These are phyloP conservation scores for Parathielavia appendiculata DNA, from an alignment of 495 filamentous ascomycete genomes.

Conservation along the genomic window DNA sequence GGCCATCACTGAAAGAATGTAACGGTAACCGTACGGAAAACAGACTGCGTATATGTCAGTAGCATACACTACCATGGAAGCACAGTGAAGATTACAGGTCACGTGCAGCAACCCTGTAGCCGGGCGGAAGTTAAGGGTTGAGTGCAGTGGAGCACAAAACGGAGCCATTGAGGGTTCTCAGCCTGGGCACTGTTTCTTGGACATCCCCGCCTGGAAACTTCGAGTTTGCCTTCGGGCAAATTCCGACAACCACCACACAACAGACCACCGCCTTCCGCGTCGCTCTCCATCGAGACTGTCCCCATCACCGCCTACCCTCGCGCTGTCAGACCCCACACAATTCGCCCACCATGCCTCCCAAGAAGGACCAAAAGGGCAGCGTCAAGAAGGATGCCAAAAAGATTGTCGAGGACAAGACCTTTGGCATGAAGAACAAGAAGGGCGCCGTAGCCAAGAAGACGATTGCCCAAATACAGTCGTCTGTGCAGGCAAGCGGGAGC, in stretches of 20 bases:
- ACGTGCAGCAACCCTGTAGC: no score
- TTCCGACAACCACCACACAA: constrained; percentile 9
- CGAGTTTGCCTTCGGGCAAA: constrained; percentile 18
- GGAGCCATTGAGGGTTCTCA: constrained; percentile 14
- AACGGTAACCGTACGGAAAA: no score
- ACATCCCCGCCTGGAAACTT: constrained; percentile 25
- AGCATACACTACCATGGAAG: no score
- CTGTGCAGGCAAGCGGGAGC: constrained; percentile 63
- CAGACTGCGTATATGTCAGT: no score
- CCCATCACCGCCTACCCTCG: neutral
- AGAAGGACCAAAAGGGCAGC: constrained; percentile 62
- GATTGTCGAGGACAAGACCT: constrained; percentile 87
- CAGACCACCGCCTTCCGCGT: neutral
- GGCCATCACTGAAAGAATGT: neutral
- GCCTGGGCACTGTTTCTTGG: constrained; percentile 16
- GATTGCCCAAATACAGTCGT: constrained; percentile 73
- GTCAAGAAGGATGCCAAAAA: constrained; percentile 52
- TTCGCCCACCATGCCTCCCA: constrained; percentile 76
- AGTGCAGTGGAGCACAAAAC: constrained; percentile 16
- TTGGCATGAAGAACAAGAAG: constrained; percentile 99
- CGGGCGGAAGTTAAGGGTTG: constrained; percentile 28
- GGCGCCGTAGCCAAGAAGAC: constrained; percentile 80
- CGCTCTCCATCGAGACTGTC: neutral
- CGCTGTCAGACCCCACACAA: neutral
- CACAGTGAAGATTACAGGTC: no score